A percentile compares a stretch with the other conserved stretches of the same genome.
Evolutionary conservation across 345 rosid species (phyloP).

Genomic region (Excoecaria agallocha): DNA sequence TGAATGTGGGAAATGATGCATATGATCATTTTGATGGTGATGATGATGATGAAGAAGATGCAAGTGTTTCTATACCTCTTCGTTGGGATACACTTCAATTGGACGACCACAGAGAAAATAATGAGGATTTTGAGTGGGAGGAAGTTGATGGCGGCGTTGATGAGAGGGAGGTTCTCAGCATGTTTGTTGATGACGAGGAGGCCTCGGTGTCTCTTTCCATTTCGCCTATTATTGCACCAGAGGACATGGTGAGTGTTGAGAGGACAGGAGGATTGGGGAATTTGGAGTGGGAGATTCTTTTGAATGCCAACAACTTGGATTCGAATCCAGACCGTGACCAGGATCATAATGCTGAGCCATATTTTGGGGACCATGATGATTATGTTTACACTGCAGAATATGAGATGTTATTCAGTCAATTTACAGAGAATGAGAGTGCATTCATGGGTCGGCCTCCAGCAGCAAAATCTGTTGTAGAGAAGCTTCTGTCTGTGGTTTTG

Average conservation of each 20-base stretch:
- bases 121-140: slow-evolving; percentile 92
- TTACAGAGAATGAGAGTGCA: slow-evolving; percentile 64
- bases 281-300: slow-evolving; percentile 77
- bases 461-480: slow-evolving; percentile 52
- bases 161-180: slow-evolving; percentile 59
- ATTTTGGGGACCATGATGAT: slow-evolving; percentile 55
- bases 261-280: slow-evolving; percentile 47
- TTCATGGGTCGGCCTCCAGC: slow-evolving; percentile 68
- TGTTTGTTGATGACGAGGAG: slow-evolving; percentile 59
- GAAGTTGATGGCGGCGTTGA: slow-evolving; percentile 71
- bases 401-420: slow-evolving; percentile 72
- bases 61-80: slow-evolving; percentile 47
- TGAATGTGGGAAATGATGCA: slow-evolving; percentile 12
- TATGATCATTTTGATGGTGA: slow-evolving; percentile 29
- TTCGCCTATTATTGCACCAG: slow-evolving; percentile 51
- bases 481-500: slow-evolving; percentile 51
- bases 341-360: slow-evolving; percentile 40
- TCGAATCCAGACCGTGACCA: slow-evolving; percentile 37
- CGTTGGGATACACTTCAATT: slow-evolving; percentile 74
- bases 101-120: slow-evolving; percentile 57
- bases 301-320: slow-evolving; percentile 62
- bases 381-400: slow-evolving; percentile 60
- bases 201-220: slow-evolving; percentile 56
- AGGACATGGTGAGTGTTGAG: slow-evolving; percentile 51
- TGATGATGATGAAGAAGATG: slow-evolving; percentile 48